Conservation (phyloP, 345 rosid genomes). For the Rubroshorea leprosula region DNA sequence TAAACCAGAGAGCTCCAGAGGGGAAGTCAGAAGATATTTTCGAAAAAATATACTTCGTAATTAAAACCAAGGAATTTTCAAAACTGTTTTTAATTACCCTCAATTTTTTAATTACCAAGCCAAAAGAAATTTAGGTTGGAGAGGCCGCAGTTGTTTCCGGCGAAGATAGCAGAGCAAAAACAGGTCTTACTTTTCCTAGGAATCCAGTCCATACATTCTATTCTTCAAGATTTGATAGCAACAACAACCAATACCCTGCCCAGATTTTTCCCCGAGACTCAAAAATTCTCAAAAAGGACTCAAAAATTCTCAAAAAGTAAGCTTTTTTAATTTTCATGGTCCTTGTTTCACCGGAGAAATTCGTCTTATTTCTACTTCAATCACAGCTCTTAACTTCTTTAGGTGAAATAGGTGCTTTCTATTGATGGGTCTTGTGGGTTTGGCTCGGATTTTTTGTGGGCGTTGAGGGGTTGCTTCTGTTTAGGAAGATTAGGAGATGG, state of each 20-base stretch:
- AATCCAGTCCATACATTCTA: conserved; percentile 12
- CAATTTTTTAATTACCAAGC: no score
- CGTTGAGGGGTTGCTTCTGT: neutral
- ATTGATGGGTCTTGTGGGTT: conserved; percentile 23
- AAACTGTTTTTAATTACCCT: no score
- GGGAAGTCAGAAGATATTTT: no score
- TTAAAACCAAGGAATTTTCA: no score
- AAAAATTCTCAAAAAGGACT: conserved; percentile 5
- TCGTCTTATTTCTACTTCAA: neutral
- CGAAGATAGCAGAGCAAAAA: conserved; percentile 25
- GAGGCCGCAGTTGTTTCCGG: neutral
- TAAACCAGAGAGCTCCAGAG: no score
- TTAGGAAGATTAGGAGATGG: neutral
- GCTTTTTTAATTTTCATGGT: neutral
- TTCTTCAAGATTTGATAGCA: conserved; percentile 5
- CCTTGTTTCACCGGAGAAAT: neutral
- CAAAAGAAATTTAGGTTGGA: neutral
- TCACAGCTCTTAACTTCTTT: conserved; percentile 1
- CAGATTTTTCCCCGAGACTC: conserved; percentile 10
- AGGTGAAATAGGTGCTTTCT: conserved; percentile 11
- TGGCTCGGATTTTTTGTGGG: conserved; percentile 13
- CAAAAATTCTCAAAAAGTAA: no score
- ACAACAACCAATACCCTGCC: neutral
- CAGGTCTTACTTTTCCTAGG: conserved; percentile 16
- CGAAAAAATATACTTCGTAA: no score